Percentiles rank a stretch among this genome's conserved stretches.
These are phyloP conservation scores for Penicillium tannophilum DNA, from an alignment of 495 filamentous ascomycete species.

Conservation along the genomic window DNA sequence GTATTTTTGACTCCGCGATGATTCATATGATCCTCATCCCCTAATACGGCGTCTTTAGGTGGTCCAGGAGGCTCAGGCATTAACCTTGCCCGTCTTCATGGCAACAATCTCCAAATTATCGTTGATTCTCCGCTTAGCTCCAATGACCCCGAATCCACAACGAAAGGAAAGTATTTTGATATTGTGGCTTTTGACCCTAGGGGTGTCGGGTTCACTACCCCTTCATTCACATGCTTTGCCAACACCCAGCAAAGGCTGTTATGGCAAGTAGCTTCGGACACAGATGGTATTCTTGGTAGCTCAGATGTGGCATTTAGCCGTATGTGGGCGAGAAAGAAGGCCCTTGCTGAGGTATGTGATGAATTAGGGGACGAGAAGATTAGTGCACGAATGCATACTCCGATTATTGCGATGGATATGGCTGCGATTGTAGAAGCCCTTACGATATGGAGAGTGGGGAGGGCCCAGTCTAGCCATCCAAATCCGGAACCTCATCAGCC, in stretches of 20 bases:
- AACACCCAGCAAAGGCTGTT: background rate
- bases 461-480: no score
- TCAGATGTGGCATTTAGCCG: background rate
- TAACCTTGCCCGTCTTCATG: no score
- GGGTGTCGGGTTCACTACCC: background rate
- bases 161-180: background rate
- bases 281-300: background rate
- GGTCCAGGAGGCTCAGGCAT: background rate
- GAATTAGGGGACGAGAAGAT: background rate
- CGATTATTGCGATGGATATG: background rate
- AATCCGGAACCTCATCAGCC: no score
- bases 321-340: background rate
- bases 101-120: background rate
- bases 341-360: background rate
- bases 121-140: background rate
- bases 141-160: background rate
- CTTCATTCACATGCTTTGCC: background rate
- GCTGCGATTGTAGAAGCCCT: background rate
- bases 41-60: background rate
- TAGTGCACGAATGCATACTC: background rate
- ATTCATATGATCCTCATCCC: no score
- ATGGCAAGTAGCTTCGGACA: background rate
- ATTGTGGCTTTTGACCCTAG: constrained; percentile 1
- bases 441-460: background rate
- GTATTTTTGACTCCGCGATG: no score